Base-by-base conservation (phyloP, 129 eudicot species). In the Tanacetum coccineum region DNA sequence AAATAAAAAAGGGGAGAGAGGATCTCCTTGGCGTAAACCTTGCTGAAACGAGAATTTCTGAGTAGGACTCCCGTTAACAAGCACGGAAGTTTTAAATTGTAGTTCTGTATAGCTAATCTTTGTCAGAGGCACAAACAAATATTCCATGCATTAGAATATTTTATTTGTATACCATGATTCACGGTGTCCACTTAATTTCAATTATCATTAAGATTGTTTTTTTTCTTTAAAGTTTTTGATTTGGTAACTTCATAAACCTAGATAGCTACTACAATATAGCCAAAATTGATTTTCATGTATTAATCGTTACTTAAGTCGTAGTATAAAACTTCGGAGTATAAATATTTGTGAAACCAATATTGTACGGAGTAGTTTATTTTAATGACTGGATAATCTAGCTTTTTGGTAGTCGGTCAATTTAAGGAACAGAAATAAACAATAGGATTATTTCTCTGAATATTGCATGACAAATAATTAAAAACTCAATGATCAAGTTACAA, bases 331-430 rank as follows among this genome's bases (percentile, higher is more conserved):
- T 6, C 50, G 3, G 13, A 7, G 13, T 48, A 32, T 32, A 32
- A 0, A 4, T 4, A 28, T 32, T 32, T 32, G 40, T 32, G 9
- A 32, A 32, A 32, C 9, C 40, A 32, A 32, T 32, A 32, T 32
- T 32, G 36, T 28, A 28, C 36, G 40, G 40, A 32, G 40, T 32
- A 32, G 40, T 32, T 32, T 32, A 32, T 32, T 32, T 32, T 32
- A 32, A 25, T 25, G n/a, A 26, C 15, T 17, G 42, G 47, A 72
- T 53, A 39, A 22, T 42, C 17, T 45, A 45, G 19, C 3, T 59
- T 49, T 32, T 18, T 60, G 67, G 72, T 45, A 17, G 48, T 50
- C 40, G 72, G 59, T 28, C 72, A 56, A 55, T 73, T 64, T 20
- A 55, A 54, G 21, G 53, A 63, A 55, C 9, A 42, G 52, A 30